Evolutionary conservation across 371 early-diverging fungal species (phyloP).

Genomic region (Rhizomucor miehei): DNA sequence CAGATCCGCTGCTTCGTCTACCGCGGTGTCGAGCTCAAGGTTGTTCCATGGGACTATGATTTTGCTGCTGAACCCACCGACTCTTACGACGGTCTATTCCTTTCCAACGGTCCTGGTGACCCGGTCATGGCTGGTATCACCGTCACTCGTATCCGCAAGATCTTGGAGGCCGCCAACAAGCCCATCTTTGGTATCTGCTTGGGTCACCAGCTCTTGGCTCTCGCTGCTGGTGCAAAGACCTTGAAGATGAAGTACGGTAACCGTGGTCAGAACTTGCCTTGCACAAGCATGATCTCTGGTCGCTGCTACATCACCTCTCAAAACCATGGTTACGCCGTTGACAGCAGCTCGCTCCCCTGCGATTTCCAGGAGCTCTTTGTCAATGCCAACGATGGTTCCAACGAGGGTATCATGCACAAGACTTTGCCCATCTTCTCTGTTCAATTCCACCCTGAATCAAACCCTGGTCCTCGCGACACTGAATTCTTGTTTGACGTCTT

Average conservation of each 20-base stretch:
- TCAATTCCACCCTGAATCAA: slow-evolving; percentile 98
- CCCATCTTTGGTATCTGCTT: slow-evolving; percentile 98
- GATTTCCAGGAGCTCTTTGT: slow-evolving; percentile 90
- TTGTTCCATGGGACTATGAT: slow-evolving; percentile 96
- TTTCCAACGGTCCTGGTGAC: slow-evolving; percentile 98
- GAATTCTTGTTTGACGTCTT: slow-evolving; percentile 95
- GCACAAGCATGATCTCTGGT: slow-evolving; percentile 91
- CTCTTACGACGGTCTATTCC: slow-evolving; percentile 90
- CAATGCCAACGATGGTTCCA: slow-evolving; percentile 97
- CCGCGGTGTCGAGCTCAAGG: slow-evolving; percentile 90
- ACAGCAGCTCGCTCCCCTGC: slow-evolving; percentile 71
- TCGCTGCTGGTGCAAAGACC: slow-evolving; percentile 94
- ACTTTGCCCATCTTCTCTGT: slow-evolving; percentile 92
- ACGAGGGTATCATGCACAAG: slow-evolving; percentile 95
- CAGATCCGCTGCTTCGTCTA: slow-evolving; percentile 95
- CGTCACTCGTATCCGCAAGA: slow-evolving; percentile 66
- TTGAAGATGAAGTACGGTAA: slow-evolving; percentile 97
- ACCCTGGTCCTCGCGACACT: slow-evolving; percentile 97
- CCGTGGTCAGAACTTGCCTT: slow-evolving; percentile 98
- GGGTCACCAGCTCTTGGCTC: slow-evolving; percentile 93
- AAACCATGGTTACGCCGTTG: slow-evolving; percentile 97
- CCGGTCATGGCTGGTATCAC: slow-evolving; percentile 80
- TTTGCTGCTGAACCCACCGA: slow-evolving; percentile 65
- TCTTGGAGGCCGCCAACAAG: slow-evolving; percentile 64
- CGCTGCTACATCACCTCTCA: slow-evolving; percentile 97